Conservation (phyloP, 768 basidiomycete genomes). For the Hericium alpestre region DNA sequence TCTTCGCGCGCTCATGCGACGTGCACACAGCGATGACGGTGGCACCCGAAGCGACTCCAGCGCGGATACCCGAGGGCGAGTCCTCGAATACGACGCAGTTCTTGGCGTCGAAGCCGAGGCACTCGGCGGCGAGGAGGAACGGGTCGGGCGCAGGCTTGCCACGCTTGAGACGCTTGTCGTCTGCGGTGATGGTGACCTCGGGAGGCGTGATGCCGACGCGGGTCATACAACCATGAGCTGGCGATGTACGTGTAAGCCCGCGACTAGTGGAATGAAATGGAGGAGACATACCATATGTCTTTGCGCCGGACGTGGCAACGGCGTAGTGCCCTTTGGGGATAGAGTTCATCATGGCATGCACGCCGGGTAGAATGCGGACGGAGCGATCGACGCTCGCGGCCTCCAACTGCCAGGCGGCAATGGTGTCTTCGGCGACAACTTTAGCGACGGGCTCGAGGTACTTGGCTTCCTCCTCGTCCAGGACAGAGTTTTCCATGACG, state of each 20-base stretch:
- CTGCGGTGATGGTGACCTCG: slow-evolving; percentile 61
- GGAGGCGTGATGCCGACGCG: slow-evolving; percentile 63
- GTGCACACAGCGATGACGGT: slow-evolving; percentile 70
- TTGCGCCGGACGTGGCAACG: slow-evolving; percentile 66
- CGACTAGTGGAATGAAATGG: not conserved
- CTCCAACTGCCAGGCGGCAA: slow-evolving; percentile 46
- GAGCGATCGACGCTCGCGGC: slow-evolving; percentile 46
- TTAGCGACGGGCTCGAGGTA: not conserved
- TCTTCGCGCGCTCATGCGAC: slow-evolving; percentile 46
- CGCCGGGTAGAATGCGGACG: slow-evolving; percentile 66
- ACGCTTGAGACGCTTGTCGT: slow-evolving; percentile 61
- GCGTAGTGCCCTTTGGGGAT: slow-evolving; percentile 59
- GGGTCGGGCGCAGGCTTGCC: slow-evolving; percentile 57
- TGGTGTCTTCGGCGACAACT: slow-evolving; percentile 11
- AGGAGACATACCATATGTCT: slow-evolving; percentile 41
- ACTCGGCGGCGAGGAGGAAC: slow-evolving; percentile 51
- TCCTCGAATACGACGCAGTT: slow-evolving; percentile 75
- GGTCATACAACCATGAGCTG: slow-evolving; percentile 58
- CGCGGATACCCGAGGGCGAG: slow-evolving; percentile 51
- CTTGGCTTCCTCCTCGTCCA: not conserved
- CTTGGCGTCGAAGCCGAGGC: slow-evolving; percentile 43
- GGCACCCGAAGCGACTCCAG: slow-evolving; percentile 66
- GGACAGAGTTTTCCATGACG: not conserved
- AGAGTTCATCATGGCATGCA: slow-evolving; percentile 51
- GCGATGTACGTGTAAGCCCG: slow-evolving; percentile 7